phyloP scores from a whole-genome alignment of 306 rosid species.

The Morella rubra region DNA sequence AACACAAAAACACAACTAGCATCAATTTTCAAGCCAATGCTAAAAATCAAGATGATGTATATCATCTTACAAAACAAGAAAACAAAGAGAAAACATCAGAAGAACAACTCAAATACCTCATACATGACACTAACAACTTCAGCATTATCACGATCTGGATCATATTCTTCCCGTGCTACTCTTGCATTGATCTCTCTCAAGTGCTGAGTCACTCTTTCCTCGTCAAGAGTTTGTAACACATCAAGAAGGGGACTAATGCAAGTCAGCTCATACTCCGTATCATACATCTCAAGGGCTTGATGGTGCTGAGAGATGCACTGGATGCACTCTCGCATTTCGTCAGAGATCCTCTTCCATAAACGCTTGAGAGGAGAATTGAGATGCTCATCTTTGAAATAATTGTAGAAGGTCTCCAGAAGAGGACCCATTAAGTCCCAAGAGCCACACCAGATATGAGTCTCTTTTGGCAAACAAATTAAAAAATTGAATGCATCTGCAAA shows the following conservation, averaged over 20 bases:
- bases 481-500: constrained; percentile 76
- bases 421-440: constrained; percentile 90
- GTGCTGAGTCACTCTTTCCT: constrained; percentile 72
- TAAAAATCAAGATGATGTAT: background rate
- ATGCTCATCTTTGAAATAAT: constrained; percentile 71
- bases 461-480: constrained; percentile 63
- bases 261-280: constrained; percentile 64
- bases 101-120: constrained; percentile 49
- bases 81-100: background rate
- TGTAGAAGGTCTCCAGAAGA: constrained; percentile 90
- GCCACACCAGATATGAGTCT: constrained; percentile 89
- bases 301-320: constrained; percentile 90
- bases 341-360: constrained; percentile 79
- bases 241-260: constrained; percentile 84
- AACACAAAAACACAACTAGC: background rate
- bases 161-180: constrained; percentile 51
- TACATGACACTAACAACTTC: constrained; percentile 82
- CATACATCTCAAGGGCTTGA: constrained; percentile 78
- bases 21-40: background rate
- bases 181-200: constrained; percentile 61
- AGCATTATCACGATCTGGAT: constrained; percentile 60
- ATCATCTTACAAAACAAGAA: background rate
- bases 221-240: constrained; percentile 72
- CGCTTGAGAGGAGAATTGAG: constrained; percentile 76
- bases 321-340: constrained; percentile 65